Conservation (phyloP, 208 protist species). For the Leishmania tarentolae region DNA sequence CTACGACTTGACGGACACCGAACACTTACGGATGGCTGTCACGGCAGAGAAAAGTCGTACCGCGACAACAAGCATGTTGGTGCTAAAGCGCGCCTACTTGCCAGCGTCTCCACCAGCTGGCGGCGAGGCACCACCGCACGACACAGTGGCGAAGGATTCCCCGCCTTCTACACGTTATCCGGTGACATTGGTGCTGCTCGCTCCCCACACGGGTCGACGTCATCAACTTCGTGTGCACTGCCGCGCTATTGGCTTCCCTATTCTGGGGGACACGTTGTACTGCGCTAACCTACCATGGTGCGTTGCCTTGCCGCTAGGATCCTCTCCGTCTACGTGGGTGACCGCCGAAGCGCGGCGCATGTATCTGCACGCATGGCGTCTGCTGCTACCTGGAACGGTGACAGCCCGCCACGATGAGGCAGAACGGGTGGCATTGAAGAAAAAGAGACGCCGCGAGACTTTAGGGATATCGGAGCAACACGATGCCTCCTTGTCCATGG, state of each 20-base stretch:
- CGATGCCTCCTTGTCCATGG: conserved; percentile 7
- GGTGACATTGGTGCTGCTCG: conserved; percentile 62
- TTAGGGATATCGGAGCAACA: conserved; percentile 33
- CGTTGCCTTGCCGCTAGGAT: background rate
- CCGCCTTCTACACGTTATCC: conserved; percentile 28
- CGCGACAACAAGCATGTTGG: conserved; percentile 23
- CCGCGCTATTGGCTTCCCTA: conserved; percentile 75
- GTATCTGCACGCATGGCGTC: conserved; percentile 79
- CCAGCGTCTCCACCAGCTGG: conserved; percentile 1
- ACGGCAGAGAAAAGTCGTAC: conserved; percentile 16
- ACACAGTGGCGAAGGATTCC: conserved; percentile 15
- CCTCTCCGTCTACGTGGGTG: background rate
- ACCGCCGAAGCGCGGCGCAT: conserved; percentile 48
- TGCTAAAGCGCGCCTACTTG: conserved; percentile 23
- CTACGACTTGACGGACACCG: conserved; percentile 46
- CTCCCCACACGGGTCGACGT: conserved; percentile 72
- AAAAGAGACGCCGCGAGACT: conserved; percentile 56
- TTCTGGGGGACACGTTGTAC: conserved; percentile 86
- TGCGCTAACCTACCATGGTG: conserved; percentile 19
- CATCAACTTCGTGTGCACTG: conserved; percentile 92
- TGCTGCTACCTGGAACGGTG: conserved; percentile 47
- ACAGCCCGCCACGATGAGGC: conserved; percentile 21
- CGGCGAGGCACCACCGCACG: conserved; percentile 17
- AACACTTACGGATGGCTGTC: conserved; percentile 68
- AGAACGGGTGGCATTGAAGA: conserved; percentile 56